Base-by-base conservation (phyloP, 2,329 filamentous ascomycete genomes). In the Pestalotiopsis sp. region DNA sequence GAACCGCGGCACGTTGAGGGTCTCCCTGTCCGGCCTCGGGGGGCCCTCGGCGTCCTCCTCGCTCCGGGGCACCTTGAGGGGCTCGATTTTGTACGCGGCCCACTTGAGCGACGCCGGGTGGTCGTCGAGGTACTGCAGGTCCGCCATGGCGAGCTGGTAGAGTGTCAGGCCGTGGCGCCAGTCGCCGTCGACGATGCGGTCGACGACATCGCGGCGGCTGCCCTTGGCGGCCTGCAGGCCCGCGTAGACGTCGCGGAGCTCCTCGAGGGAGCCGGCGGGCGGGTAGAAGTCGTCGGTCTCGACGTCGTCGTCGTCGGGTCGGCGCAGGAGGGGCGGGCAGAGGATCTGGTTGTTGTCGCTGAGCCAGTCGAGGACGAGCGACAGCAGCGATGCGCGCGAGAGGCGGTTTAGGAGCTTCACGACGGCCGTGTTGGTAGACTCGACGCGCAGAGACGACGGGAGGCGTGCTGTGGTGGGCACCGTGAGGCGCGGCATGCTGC, bases 281-380 rank as follows among this genome's bases (percentile, higher is more conserved):
- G 91, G 88, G 76, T 94, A 94, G 39, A 92, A 84, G 70, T 91
- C 91, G 68, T 88, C 85, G 40, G 83, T 83, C 66, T 91, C 87
- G 1, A 89, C 86, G 11, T 88, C 84, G 0, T 85, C 82, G 7
- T 82, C 80, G 7, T 84, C 80, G 7, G 10, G 10, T 20, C 64
- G 78, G 70, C 75, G 83, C 59, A 91, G 85, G 75, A 85, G 89
- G 0, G 91, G 91, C 1, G 82, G 82, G 57, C 87, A 90, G 20
- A 86, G 81, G 4, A 85, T 79, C 55, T 89, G 82, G 70, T 92
- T 90, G 70, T 85, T 82, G 62, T 91, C 87, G 67, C 91, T 88
- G 3, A 97, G 88, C 94, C 94, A 97, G 80, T 91, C 86, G 24
- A 94, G 84, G 0, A 87, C 91, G 9, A 97, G 85, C 0, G 89